These are phyloP conservation scores for Pyrus pyrifolia DNA, from an alignment of 306 rosid genomes.

Conservation along the genomic window DNA sequence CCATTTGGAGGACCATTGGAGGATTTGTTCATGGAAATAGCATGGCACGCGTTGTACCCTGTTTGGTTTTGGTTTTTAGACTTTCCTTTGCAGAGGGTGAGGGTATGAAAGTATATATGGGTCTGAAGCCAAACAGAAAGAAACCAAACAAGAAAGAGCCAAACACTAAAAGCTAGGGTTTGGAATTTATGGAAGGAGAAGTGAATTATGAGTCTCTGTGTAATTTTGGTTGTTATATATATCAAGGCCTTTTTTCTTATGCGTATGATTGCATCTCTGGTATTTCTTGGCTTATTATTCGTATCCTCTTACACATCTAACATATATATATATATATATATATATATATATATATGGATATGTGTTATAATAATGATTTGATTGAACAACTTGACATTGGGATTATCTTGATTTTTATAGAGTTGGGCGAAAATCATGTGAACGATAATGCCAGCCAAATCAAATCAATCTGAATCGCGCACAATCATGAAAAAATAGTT, in stretches of 20 bases:
- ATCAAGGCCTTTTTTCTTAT: neutral
- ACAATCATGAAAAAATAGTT: no score
- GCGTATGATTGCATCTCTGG: neutral
- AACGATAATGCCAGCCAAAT: no score
- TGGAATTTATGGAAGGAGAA: conserved; percentile 14
- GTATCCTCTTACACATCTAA: neutral
- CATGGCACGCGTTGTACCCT: conserved; percentile 1
- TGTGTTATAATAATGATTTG: neutral
- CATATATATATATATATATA: no score
- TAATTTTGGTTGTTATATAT: neutral
- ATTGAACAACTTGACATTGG: neutral
- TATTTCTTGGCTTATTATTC: neutral
- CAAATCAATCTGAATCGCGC: neutral
- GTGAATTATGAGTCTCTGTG: neutral
- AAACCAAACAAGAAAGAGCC: neutral
- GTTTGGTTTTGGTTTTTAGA: neutral
- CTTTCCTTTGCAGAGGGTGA: neutral
- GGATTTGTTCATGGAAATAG: neutral
- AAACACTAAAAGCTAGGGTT: conserved; percentile 19
- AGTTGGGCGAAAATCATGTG: neutral
- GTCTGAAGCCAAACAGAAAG: conserved; percentile 11
- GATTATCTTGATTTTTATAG: neutral
- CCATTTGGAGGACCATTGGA: neutral
- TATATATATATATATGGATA: no score
- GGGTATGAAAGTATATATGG: neutral